phyloP scores from a whole-genome alignment of 1,139 yeast species.

The Candida sanyaensis region DNA sequence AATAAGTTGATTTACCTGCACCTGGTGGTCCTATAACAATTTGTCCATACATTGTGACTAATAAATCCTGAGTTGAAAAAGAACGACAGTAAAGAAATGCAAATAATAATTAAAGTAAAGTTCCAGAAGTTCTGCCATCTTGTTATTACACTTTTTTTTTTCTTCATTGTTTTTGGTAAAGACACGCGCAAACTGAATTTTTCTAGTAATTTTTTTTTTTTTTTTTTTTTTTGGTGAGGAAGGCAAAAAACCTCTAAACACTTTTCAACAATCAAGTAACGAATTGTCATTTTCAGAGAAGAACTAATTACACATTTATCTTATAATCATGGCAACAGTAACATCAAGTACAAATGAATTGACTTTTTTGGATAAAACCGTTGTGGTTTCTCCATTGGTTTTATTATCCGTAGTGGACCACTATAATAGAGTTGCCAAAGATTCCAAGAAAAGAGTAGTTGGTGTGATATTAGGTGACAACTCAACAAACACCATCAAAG shows the following conservation, averaged over 20 bases:
- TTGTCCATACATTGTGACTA: slow-evolving; percentile 65
- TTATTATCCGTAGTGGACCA: slow-evolving; percentile 94
- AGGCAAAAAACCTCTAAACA: slow-evolving; percentile 1
- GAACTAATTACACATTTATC: background rate
- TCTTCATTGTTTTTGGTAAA: background rate
- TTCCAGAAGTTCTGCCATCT: background rate
- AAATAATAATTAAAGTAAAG: background rate
- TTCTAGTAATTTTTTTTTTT: background rate
- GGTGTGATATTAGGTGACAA: slow-evolving; percentile 93
- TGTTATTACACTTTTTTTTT: background rate
- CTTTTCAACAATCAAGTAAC: background rate
- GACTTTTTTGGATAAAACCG: slow-evolving; percentile 54
- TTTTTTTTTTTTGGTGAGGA: background rate
- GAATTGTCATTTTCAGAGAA: too few relatives aligned
- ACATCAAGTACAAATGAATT: slow-evolving; percentile 27
- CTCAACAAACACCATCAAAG: slow-evolving; percentile 55
- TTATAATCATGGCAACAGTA: slow-evolving; percentile 6
- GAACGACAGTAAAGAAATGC: background rate
- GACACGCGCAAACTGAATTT: background rate
- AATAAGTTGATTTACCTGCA: slow-evolving; percentile 93
- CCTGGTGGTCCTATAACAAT: slow-evolving; percentile 98
- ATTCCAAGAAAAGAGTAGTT: slow-evolving; percentile 76
- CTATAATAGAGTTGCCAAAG: slow-evolving; percentile 79
- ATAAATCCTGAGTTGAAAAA: background rate
- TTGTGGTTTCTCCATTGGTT: slow-evolving; percentile 94